Evolutionary conservation across 1,284 basidiomycete species (phyloP).

Genomic region (Exsudoporus floridanus): DNA sequence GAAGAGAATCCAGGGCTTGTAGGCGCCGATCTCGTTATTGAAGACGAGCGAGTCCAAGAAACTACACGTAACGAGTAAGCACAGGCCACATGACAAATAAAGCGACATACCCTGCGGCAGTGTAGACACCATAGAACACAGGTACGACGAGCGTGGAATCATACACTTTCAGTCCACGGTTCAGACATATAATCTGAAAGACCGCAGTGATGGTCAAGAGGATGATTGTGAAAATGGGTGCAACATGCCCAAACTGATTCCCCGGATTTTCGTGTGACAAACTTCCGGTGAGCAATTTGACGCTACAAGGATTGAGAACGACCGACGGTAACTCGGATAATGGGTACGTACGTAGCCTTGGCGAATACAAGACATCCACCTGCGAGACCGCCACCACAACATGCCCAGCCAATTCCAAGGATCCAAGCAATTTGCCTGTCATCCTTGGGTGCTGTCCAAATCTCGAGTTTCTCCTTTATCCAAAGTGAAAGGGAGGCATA

Average conservation of each 20-base stretch:
- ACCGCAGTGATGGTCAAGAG: slow-evolving; percentile 79
- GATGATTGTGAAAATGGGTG: slow-evolving; percentile 82
- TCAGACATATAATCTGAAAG: slow-evolving; percentile 87
- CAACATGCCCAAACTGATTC: slow-evolving; percentile 82
- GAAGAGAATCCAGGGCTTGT: slow-evolving; percentile 83
- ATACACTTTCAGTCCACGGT: slow-evolving; percentile 79
- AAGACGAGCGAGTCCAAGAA: slow-evolving; percentile 76
- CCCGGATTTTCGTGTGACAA: slow-evolving; percentile 75
- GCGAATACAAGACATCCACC: slow-evolving; percentile 90
- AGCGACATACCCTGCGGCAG: slow-evolving; percentile 51
- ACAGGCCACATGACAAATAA: not conserved
- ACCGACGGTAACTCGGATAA: slow-evolving; percentile 1
- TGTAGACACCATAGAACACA: slow-evolving; percentile 71
- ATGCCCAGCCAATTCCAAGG: slow-evolving; percentile 89
- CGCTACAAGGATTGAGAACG: slow-evolving; percentile 41
- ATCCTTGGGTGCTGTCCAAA: slow-evolving; percentile 74
- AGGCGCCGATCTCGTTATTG: slow-evolving; percentile 79
- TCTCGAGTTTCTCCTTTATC: slow-evolving; percentile 65
- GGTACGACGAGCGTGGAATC: slow-evolving; percentile 77
- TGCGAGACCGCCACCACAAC: slow-evolving; percentile 84
- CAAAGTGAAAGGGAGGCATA: slow-evolving; percentile 53
- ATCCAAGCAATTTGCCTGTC: slow-evolving; percentile 86
- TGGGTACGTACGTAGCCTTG: slow-evolving; percentile 70
- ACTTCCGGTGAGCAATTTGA: slow-evolving; percentile 73
- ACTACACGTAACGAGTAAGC: slow-evolving; percentile 32